Base-by-base conservation (phyloP, 352 stramenopile genomes). In the Phytophthora uliginosa region DNA sequence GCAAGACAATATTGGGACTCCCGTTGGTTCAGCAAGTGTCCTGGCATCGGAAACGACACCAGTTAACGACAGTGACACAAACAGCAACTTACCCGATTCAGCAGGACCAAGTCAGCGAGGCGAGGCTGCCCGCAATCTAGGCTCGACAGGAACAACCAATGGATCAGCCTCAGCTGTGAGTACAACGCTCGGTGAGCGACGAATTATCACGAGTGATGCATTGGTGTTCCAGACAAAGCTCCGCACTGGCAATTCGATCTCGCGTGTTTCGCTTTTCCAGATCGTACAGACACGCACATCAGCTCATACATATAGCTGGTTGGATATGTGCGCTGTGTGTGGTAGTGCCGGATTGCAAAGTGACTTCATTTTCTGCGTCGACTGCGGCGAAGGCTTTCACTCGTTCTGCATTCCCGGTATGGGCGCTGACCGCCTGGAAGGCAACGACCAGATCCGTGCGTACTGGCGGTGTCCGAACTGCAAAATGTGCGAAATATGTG, bases 341-440 rank as follows among this genome's bases (percentile, higher is more conserved):
- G 95, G 95, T 13, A 98, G 87, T 47, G 90, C 90, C 22, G 95
- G 95, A 4, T 71, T 93, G 12, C 60, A 76, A 4, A 82, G 84
- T 45, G 86, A 89, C 1, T 91, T 99, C 66, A 77, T 99, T 7
- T 99, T 99, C 69, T 99, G 97, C 63, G 82, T 98, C 13, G 97
- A 99, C 73, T 99, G 97, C 64, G 97, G 97, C 40, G 97, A 99
- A 86, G 90, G 86, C 0, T 98, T 98, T 62, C 97, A 99, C 76
- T 81, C 81, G 1, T 99, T 98, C 76, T 99, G 97, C 79, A 73
- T 84, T 2, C 63, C 78, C n/a, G 77, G 73, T 4, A 79, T 92
- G 66, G 81, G 53, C 10, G 51, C 68, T 13, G 76, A 74, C 31
- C 70, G 76, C 0, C 18, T 86, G 1, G 58, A 73, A n/a, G 59